Conservation (phyloP, 106 monocot species). For the Agapanthus africanus region DNA sequence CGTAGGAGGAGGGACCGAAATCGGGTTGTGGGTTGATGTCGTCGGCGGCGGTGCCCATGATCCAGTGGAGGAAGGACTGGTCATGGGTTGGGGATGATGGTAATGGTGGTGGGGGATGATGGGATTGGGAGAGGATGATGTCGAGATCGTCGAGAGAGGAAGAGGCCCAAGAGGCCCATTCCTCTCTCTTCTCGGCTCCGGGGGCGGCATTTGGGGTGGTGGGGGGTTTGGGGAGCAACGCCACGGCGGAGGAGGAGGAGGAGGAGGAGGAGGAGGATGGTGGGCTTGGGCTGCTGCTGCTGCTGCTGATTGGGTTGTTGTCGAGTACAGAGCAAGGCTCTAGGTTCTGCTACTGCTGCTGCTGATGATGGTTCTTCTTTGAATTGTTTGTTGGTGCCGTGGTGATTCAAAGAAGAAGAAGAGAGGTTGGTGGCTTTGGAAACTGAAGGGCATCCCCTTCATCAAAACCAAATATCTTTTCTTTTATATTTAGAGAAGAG, state of each 20-base stretch:
- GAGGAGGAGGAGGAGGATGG: constrained; percentile 69
- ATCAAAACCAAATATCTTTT: too few relatives aligned
- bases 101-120: too few relatives aligned
- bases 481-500: too few relatives aligned
- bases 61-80: constrained; percentile 44
- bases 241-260: constrained; percentile 31
- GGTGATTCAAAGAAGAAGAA: background rate
- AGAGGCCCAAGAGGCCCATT: constrained; percentile 14
- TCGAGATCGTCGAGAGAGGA: constrained; percentile 17
- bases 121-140: constrained; percentile 29
- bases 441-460: background rate
- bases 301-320: too few relatives aligned
- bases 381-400: background rate
- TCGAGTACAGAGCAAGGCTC: constrained; percentile 88
- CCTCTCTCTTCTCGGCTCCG: too few relatives aligned
- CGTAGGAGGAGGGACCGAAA: too few relatives aligned
- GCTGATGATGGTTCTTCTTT: too few relatives aligned
- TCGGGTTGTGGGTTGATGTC: too few relatives aligned
- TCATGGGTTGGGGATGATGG: constrained; percentile 21
- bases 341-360: background rate
- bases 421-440: background rate
- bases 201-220: too few relatives aligned
- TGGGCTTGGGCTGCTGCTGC: constrained; percentile 71
- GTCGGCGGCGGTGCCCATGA: constrained; percentile 41
- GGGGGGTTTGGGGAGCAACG: constrained; percentile 18